Evolutionary conservation across 768 basidiomycete genomes (phyloP).

Genomic region (Collybiopsis luxurians): DNA sequence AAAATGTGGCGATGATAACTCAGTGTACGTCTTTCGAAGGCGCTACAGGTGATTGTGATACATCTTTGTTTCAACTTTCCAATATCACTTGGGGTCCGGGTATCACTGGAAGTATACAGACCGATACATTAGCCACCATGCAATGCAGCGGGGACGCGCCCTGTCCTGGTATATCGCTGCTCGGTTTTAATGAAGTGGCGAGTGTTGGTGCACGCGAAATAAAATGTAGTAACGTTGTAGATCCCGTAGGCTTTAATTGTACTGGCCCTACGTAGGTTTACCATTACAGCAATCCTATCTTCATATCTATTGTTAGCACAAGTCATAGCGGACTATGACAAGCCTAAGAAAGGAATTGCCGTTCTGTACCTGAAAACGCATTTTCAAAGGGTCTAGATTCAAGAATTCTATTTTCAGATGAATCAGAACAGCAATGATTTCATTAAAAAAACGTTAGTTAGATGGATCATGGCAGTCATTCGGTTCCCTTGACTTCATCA

Average conservation of each 20-base stretch:
- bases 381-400: no score
- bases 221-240: slow-evolving; percentile 18
- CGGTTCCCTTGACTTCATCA: no score
- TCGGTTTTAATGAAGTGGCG: slow-evolving; percentile 17
- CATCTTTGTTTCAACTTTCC: slow-evolving; percentile 30
- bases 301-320: background rate
- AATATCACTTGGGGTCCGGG: slow-evolving; percentile 27
- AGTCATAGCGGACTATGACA: no score
- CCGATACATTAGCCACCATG: slow-evolving; percentile 21
- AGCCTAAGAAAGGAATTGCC: background rate
- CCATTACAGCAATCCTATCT: background rate
- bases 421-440: no score
- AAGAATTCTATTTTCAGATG: no score
- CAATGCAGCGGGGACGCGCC: slow-evolving; percentile 32
- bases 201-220: slow-evolving; percentile 16
- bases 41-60: slow-evolving; percentile 30
- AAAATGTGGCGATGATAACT: slow-evolving; percentile 18
- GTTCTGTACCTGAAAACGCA: no score
- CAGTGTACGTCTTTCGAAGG: slow-evolving; percentile 31
- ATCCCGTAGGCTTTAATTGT: slow-evolving; percentile 24
- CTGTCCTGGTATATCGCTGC: slow-evolving; percentile 22
- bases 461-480: no score
- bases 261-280: slow-evolving; percentile 9
- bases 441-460: no score
- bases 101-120: slow-evolving; percentile 20